These are phyloP conservation scores for Lactarius evosmus DNA, from an alignment of 768 basidiomycete species.

Conservation along the genomic window DNA sequence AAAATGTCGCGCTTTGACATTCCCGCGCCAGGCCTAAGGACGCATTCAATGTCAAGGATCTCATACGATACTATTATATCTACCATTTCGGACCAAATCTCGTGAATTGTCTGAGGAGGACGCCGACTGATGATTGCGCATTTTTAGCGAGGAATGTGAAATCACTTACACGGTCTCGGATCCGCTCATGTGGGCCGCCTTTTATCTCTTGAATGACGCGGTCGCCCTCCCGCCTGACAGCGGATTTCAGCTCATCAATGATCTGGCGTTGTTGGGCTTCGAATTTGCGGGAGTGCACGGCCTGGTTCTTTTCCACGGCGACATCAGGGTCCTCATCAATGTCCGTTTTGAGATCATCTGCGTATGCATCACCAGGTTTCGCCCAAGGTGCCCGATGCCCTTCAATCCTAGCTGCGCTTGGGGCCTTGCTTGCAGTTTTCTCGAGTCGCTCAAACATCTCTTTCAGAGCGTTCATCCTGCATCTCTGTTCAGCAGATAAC, in stretches of 20 bases:
- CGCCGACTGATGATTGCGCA: neutral
- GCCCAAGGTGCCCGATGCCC: neutral
- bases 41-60: neutral
- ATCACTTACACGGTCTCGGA: neutral
- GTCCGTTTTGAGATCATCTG: constrained; percentile 22
- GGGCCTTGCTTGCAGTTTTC: constrained; percentile 19
- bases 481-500: neutral
- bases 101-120: neutral
- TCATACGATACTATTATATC: neutral
- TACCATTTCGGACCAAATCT: constrained; percentile 33
- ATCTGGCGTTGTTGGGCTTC: constrained; percentile 25
- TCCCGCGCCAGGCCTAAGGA: constrained; percentile 26
- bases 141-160: neutral
- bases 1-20: constrained; percentile 25
- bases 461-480: constrained; percentile 26
- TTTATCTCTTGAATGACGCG: constrained; percentile 27
- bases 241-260: constrained; percentile 18
- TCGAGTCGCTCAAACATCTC: constrained; percentile 27
- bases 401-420: neutral
- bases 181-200: constrained; percentile 30
- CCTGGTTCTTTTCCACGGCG: constrained; percentile 29
- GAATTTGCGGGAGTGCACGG: constrained; percentile 29
- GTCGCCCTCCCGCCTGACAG: constrained; percentile 27
- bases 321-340: constrained; percentile 28
- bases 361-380: neutral